phyloP scores from a whole-genome alignment of 805 yeast species.

The Saccharomycodes ludwigii region DNA sequence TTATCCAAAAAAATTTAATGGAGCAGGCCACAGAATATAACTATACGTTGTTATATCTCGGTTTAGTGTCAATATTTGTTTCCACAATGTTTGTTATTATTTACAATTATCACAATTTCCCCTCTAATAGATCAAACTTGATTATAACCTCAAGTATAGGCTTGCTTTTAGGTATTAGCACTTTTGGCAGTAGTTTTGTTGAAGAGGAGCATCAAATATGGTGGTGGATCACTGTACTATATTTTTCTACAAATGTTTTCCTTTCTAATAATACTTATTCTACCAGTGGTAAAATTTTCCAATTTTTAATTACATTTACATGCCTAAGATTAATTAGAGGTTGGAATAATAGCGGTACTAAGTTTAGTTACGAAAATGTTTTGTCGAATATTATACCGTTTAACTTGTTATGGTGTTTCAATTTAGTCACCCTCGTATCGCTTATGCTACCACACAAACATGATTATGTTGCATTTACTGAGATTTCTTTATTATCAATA shows the following conservation, averaged over 20 bases:
- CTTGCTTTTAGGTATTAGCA: slow-evolving; percentile 35
- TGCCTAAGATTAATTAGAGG: slow-evolving; percentile 53
- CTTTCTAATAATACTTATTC: slow-evolving; percentile 8
- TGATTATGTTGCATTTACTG: slow-evolving; percentile 29
- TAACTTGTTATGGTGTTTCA: slow-evolving; percentile 35
- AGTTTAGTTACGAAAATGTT: slow-evolving; percentile 41
- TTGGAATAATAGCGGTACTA: slow-evolving; percentile 90
- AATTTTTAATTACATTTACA: slow-evolving; percentile 13
- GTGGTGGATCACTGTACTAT: slow-evolving; percentile 54
- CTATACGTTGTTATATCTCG: slow-evolving; percentile 31
- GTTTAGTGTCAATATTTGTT: slow-evolving; percentile 14
- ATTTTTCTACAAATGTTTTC: slow-evolving; percentile 8
- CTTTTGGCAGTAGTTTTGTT: slow-evolving; percentile 80
- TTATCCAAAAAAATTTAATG: slow-evolving; percentile 39
- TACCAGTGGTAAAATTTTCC: background rate
- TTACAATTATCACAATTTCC: too few species aligned
- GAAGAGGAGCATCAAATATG: slow-evolving; percentile 96
- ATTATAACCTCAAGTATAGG: slow-evolving; percentile 16
- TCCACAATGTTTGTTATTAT: slow-evolving; percentile 6
- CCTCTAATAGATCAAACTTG: slow-evolving; percentile 1
- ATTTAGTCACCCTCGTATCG: slow-evolving; percentile 32
- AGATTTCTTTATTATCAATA: slow-evolving; percentile 33
- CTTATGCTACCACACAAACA: slow-evolving; percentile 10
- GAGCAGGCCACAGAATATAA: slow-evolving; percentile 65
- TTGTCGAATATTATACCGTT: slow-evolving; percentile 24